Percentiles rank a stretch among this genome's conserved stretches.
Conservation (phyloP, 2,329 filamentous ascomycete species). For the Biscogniauxia mediterranea region DNA sequence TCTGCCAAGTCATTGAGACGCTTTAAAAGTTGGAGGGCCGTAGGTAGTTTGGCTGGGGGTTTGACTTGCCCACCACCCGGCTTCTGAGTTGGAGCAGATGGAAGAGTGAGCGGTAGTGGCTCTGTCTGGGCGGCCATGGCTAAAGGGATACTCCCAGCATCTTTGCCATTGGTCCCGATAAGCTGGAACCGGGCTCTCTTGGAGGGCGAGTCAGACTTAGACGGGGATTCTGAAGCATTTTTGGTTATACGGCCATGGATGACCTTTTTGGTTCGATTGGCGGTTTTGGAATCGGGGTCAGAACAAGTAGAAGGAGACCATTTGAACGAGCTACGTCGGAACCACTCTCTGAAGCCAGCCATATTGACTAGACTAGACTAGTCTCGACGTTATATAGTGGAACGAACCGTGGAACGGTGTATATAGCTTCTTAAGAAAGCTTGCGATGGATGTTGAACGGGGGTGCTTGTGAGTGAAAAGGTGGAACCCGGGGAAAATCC, state of each 20-base stretch:
- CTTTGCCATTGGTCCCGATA: neutral
- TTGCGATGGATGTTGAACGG: neutral
- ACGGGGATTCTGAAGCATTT: neutral
- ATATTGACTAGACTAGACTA: slow-evolving; percentile 4
- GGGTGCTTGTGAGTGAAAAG: neutral
- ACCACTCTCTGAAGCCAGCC: slow-evolving; percentile 14
- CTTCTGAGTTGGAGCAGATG: no score
- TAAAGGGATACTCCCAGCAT: neutral
- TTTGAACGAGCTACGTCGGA: slow-evolving; percentile 4
- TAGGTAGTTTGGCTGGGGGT: no score
- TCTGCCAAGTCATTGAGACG: no score
- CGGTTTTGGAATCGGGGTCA: slow-evolving; percentile 1
- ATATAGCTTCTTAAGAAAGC: neutral
- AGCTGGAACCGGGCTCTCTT: neutral
- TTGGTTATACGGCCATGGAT: slow-evolving; percentile 25
- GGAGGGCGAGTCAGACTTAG: neutral
- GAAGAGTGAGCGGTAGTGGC: no score
- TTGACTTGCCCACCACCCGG: no score
- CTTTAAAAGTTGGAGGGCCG: no score
- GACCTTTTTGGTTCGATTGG: slow-evolving; percentile 10
- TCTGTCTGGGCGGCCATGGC: neutral
- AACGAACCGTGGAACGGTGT: neutral
- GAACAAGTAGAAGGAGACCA: neutral
- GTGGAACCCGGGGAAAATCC: neutral
- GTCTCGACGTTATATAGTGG: no score